Base-by-base conservation (phyloP, 2,329 filamentous ascomycete genomes). In the Aspergillus eucalypticola region DNA sequence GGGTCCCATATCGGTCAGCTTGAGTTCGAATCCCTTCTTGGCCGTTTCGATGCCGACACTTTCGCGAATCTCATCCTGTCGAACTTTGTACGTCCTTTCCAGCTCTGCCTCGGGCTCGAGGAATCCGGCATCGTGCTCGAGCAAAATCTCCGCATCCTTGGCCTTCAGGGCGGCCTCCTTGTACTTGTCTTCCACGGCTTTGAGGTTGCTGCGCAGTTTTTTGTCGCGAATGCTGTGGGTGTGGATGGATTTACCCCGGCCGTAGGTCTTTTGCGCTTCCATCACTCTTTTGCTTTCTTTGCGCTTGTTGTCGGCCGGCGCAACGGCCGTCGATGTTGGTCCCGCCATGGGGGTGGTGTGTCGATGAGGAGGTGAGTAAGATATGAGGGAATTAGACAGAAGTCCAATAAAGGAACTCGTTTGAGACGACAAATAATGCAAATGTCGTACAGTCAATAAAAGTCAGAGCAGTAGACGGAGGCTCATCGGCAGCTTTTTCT, bases 21-120 rank as follows among this genome's bases (percentile, higher is more conserved):
- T 92, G 69, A 99, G 79, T 65, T 97, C 93, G 72, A 99, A 96
- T 13, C 91, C 87, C 78, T 96, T 97, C 81, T 95, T 92, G 13
- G 92, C 94, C 11, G 91, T 92, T 72, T 94, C 91, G 38, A 95
- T 80, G 2, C 88, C 88, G 7, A 97, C 88, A 61, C 86, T 87
- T 3, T 84, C 79, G 67, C 83, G 82, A 64, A 99, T 93, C 3
- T 97, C 92, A 66, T 92, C 87, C 76, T 99, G 95, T 62, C 90
- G 88, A 52, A 97, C 90, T 77, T 91, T 93, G 80, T 96, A 98
- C 19, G 95, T 99, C 73, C 88, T 83, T 76, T 99, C 95, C 62
- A 99, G 83, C 73, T 93, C 93, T 25, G 84, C 85, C 75, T 99
- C 95, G 1, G 94, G 84, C 76, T 98, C 91, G 58, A 99, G 81